Evolutionary conservation across 345 rosid genomes (phyloP).

Genomic region (Brassica carinata): DNA sequence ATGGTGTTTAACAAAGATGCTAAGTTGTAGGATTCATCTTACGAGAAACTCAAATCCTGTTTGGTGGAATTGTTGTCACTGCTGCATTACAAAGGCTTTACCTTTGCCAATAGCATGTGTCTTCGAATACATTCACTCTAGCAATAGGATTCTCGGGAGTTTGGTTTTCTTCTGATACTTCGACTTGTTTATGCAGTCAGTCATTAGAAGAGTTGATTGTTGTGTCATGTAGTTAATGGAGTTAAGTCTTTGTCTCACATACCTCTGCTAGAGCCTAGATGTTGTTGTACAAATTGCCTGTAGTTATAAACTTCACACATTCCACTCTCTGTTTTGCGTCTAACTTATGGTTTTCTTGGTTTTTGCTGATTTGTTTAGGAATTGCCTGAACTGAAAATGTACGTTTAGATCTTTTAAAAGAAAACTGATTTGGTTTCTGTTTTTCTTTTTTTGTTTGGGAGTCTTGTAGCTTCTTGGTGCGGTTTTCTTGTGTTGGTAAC

Average conservation of each 20-base stretch:
- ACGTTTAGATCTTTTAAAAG: not conserved
- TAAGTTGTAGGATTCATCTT: not conserved
- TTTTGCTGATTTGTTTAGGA: not conserved
- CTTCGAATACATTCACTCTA: not conserved
- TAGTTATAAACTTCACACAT: not conserved
- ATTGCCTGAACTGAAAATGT: not conserved
- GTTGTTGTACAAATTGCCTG: not conserved
- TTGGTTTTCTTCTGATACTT: not conserved
- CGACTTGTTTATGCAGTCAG: not conserved
- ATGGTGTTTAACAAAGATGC: not conserved
- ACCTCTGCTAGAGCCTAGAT: not conserved
- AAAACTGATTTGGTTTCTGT: not conserved
- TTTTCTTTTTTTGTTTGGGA: not conserved
- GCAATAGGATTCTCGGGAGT: not conserved
- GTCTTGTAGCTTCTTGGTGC: conserved; percentile 5
- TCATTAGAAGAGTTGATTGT: not conserved
- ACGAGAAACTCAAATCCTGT: not conserved
- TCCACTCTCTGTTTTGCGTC: not conserved
- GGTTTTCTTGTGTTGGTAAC: not conserved
- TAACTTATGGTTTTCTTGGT: not conserved
- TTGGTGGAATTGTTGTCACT: not conserved
- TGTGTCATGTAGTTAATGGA: no score
- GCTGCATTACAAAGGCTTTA: conserved; percentile 4
- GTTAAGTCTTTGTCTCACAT: not conserved
- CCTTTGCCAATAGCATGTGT: not conserved